A percentile compares a stretch with the other conserved stretches of the same genome.
Conservation (phyloP, 2,329 filamentous ascomycete genomes). For the Aureobasidium sp. region DNA sequence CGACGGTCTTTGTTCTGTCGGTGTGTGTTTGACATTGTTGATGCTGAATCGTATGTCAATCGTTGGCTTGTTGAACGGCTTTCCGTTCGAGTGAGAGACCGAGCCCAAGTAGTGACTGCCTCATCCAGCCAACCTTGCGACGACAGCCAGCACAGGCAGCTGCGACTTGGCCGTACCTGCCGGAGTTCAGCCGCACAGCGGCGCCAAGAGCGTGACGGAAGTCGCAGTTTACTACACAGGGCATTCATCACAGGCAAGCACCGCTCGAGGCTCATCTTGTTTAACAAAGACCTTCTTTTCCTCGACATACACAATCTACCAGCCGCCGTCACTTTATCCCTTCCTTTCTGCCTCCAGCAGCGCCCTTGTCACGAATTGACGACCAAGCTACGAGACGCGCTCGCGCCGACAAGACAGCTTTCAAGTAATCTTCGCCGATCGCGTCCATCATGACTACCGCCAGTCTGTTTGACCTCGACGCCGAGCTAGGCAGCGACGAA, state of each 20-base stretch:
- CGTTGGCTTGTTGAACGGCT: no score
- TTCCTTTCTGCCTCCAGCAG: background rate
- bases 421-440: background rate
- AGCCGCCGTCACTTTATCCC: background rate
- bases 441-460: constrained; percentile 21
- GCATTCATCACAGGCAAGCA: background rate
- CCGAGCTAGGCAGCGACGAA: constrained; percentile 74
- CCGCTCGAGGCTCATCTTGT: background rate
- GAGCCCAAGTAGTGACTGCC: no score
- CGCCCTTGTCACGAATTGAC: background rate
- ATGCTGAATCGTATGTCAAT: background rate
- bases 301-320: background rate
- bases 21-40: background rate
- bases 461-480: constrained; percentile 74
- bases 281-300: background rate
- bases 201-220: constrained; percentile 11
- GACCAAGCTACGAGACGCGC: background rate
- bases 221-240: constrained; percentile 4
- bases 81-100: no score
- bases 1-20: background rate
- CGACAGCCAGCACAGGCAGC: no score
- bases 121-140: background rate
- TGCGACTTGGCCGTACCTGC: background rate
- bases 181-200: background rate
- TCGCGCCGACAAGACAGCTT: constrained; percentile 3